These are phyloP conservation scores for Yamadazyma nakazawae DNA, from an alignment of 805 yeast genomes.

Conservation along the genomic window DNA sequence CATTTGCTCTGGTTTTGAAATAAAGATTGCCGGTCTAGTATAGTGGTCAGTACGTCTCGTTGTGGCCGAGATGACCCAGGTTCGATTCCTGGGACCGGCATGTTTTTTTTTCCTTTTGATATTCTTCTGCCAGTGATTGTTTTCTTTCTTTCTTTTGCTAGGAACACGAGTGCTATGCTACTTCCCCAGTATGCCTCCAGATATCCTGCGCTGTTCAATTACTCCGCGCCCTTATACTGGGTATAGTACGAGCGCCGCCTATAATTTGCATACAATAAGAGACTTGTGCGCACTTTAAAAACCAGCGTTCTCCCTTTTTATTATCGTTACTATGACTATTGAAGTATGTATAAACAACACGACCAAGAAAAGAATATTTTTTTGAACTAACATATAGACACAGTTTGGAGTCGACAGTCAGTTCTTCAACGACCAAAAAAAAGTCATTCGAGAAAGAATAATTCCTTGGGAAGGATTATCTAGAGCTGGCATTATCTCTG, in stretches of 20 bases:
- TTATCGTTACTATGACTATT: conserved; percentile 4
- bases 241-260: too few species aligned
- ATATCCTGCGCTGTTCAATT: not conserved
- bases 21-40: conserved; percentile 41
- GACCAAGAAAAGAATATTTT: not conserved
- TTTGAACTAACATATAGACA: conserved; percentile 20
- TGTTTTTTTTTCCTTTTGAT: conserved; percentile 14
- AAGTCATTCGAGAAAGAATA: conserved; percentile 70
- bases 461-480: conserved; percentile 92
- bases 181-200: not conserved
- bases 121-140: too few species aligned
- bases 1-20: too few species aligned
- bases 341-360: conserved; percentile 6
- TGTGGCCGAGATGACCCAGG: conserved; percentile 51
- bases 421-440: conserved; percentile 60
- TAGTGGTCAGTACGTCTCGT: conserved; percentile 49
- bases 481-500: conserved; percentile 63
- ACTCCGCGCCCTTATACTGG: not conserved
- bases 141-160: too few species aligned
- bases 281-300: not conserved
- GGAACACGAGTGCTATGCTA: too few species aligned
- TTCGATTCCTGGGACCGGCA: conserved; percentile 54
- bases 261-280: not conserved
- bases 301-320: conserved; percentile 7
- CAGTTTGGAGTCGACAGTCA: conserved; percentile 55